Evolutionary conservation across 768 basidiomycete genomes (phyloP).

Genomic region (Naematelia encephala): DNA sequence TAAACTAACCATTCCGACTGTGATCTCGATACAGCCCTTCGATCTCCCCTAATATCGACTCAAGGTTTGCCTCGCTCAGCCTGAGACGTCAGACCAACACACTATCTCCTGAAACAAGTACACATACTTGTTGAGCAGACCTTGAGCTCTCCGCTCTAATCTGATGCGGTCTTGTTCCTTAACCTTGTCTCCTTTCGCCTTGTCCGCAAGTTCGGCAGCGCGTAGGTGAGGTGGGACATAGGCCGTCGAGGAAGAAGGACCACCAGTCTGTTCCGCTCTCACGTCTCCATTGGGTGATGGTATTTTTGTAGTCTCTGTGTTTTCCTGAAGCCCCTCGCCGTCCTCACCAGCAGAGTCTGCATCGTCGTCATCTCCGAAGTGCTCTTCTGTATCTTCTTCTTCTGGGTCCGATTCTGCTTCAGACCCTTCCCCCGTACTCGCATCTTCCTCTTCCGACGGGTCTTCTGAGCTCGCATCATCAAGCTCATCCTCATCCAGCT

Average conservation of each 20-base stretch:
- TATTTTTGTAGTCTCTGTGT: background rate
- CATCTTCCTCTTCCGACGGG: slow-evolving; percentile 36
- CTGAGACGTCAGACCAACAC: slow-evolving; percentile 52
- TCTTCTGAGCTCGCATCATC: slow-evolving; percentile 54
- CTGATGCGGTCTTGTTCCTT: slow-evolving; percentile 55
- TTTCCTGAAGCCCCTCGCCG: background rate
- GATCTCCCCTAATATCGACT: slow-evolving; percentile 66
- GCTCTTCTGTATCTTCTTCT: slow-evolving; percentile 30
- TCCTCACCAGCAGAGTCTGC: background rate
- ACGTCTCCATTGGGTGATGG: slow-evolving; percentile 2
- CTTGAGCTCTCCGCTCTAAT: slow-evolving; percentile 74
- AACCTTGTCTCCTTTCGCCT: slow-evolving; percentile 44
- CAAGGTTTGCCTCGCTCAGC: slow-evolving; percentile 85
- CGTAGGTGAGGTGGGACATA: slow-evolving; percentile 84
- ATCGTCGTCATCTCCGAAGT: slow-evolving; percentile 13
- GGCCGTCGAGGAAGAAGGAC: slow-evolving; percentile 41
- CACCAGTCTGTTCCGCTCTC: background rate
- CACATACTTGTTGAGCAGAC: slow-evolving; percentile 74
- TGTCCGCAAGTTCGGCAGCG: slow-evolving; percentile 48
- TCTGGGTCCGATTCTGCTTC: slow-evolving; percentile 22
- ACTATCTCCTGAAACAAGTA: background rate
- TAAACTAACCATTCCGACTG: slow-evolving; percentile 66
- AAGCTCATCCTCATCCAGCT: slow-evolving; percentile 27
- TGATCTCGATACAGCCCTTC: slow-evolving; percentile 74
- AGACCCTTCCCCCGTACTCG: slow-evolving; percentile 20